Evolutionary conservation across 139 green algal genomes (phyloP).

Genomic region (Trebouxia sp.): DNA sequence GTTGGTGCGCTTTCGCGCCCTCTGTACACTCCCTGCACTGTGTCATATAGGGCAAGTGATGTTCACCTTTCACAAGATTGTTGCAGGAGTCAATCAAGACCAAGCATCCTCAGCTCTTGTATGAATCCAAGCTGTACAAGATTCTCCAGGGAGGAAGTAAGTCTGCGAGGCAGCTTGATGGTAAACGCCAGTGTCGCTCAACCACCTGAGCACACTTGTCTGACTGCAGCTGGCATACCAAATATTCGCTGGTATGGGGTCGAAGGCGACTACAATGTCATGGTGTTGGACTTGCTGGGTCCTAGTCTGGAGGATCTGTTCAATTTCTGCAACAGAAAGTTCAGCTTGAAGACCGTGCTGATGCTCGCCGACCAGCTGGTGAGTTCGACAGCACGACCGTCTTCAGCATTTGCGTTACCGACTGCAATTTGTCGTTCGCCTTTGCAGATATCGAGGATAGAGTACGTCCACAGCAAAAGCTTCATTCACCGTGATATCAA

Average conservation of each 20-base stretch:
- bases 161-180: constrained; percentile 24
- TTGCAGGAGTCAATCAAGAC: constrained; percentile 86
- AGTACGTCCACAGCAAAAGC: constrained; percentile 97
- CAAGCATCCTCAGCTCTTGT: constrained; percentile 92
- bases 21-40: neutral
- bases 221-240: constrained; percentile 91
- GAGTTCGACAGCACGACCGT: constrained; percentile 27
- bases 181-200: neutral
- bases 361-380: constrained; percentile 99
- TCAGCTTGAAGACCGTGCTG: constrained; percentile 96
- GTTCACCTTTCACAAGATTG: neutral
- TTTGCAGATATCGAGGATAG: constrained; percentile 89
- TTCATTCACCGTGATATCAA: constrained; percentile 99
- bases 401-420: neutral
- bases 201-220: neutral
- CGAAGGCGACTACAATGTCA: constrained; percentile 99
- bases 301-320: constrained; percentile 98
- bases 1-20: constrained; percentile 68
- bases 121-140: constrained; percentile 96
- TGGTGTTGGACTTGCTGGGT: constrained; percentile 98
- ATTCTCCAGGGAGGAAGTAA: constrained; percentile 91
- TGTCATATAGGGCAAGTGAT: no score
- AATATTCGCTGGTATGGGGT: constrained; percentile 98
- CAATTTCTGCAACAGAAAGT: constrained; percentile 99
- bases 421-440: neutral